These are phyloP conservation scores for Xerocomellus intermedius DNA, from an alignment of 768 basidiomycete genomes.

Conservation along the genomic window DNA sequence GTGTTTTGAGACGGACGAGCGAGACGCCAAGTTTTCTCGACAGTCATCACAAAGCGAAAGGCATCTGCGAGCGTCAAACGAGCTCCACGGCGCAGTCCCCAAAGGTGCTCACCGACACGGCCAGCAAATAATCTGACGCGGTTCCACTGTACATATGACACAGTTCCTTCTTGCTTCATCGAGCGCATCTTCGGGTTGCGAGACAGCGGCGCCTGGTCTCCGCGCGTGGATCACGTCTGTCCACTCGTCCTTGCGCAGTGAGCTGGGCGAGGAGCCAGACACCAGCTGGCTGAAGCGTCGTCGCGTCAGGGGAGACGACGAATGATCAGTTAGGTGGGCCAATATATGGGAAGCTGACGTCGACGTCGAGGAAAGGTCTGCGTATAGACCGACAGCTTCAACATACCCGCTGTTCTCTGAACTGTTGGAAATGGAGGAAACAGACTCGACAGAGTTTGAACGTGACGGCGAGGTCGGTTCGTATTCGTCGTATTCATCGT, in stretches of 20 bases:
- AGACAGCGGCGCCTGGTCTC: constrained; percentile 10
- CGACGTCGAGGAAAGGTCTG: constrained; percentile 47
- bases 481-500: constrained; percentile 47
- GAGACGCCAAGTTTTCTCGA: constrained; percentile 50
- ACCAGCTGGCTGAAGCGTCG: constrained; percentile 43
- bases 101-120: constrained; percentile 64
- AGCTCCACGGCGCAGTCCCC: neutral
- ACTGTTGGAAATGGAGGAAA: constrained; percentile 27
- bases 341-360: constrained; percentile 46
- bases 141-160: constrained; percentile 70
- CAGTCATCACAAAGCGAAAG: constrained; percentile 55
- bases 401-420: constrained; percentile 31
- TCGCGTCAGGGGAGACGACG: constrained; percentile 49
- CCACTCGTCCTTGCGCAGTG: constrained; percentile 24
- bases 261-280: constrained; percentile 13
- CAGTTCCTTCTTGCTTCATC: constrained; percentile 44
- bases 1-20: constrained; percentile 47
- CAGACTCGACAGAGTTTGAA: constrained; percentile 19
- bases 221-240: constrained; percentile 30
- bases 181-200: constrained; percentile 26
- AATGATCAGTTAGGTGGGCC: constrained; percentile 50
- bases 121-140: constrained; percentile 77
- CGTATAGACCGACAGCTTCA: constrained; percentile 51
- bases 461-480: constrained; percentile 22
- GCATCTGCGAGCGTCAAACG: constrained; percentile 35